Base-by-base conservation (phyloP, 73 alveolate genomes). In the Paraurostyla sp. region DNA sequence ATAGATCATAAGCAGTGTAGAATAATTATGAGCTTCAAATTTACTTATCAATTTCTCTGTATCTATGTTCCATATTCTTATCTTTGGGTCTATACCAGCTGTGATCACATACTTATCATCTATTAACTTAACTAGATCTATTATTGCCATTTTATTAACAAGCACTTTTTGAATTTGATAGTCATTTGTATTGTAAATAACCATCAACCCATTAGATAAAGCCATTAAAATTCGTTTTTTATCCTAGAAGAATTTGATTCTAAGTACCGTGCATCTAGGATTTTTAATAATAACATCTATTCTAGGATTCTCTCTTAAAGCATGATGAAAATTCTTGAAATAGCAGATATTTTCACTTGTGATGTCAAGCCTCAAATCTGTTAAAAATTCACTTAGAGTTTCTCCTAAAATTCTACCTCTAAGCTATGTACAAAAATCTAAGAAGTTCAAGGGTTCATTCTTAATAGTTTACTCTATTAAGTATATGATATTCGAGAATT, bases 361-460 rank as follows among this genome's bases (percentile, higher is more conserved):
- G 16, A 88, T 57, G 30, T 63, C 94, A 1, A 48, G 52, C 43
- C 87, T 56, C 40, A 81, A 48, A 18, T 81, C 91, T 6, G 54
- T 81, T 15, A 81, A 45, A 81, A 81, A 81, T 20, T 57, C 82
- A 27, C 45, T 36, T n/a, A 76, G 42, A 13, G 78, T 80, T 48
- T 76, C 94, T 6, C 94, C 94, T 0, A 88, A 30, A 25, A 88
- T 75, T 57, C 94, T 50, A 7, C 94, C 94, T 78, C 94, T 76
- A 13, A 88, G 32, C 45, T 88, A 76, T 16, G 94, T 76, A 32
- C 94, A 88, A 50, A 88, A 69, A 33, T 88, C 94, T 25, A 69
- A 36, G 76, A 76, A 88, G 38, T 69, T 76, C 52, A 88, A 46
- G 22, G 91, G 91, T 36, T 81, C 91, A 52, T 81, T 81, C 69